A percentile compares a stretch with the other conserved stretches of the same genome.
These are phyloP conservation scores for Arabis hirsuta DNA, from an alignment of 345 rosid genomes.

Conservation along the genomic window DNA sequence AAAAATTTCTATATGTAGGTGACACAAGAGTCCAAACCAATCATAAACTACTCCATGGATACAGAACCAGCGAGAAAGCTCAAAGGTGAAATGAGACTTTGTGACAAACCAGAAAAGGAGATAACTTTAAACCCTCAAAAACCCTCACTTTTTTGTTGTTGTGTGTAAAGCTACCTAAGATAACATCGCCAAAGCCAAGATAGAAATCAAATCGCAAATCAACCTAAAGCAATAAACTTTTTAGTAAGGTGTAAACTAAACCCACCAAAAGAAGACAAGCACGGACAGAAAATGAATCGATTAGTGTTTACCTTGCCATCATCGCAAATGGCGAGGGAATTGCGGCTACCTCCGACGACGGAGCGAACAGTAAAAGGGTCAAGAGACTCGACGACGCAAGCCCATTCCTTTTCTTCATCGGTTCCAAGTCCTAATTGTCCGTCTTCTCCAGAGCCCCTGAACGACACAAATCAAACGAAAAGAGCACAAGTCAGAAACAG, in stretches of 20 bases:
- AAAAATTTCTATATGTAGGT: neutral
- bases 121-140: slow-evolving; percentile 29
- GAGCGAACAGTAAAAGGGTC: slow-evolving; percentile 71
- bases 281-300: slow-evolving; percentile 1
- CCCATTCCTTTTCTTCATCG: slow-evolving; percentile 82
- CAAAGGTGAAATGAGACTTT: neutral
- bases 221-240: slow-evolving; percentile 1
- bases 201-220: neutral
- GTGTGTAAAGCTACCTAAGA: neutral
- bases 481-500: slow-evolving; percentile 24
- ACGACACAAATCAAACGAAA: neutral
- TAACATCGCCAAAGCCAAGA: neutral
- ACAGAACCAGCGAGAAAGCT: slow-evolving; percentile 1
- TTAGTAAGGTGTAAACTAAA: neutral
- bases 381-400: slow-evolving; percentile 71
- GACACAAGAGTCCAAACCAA: slow-evolving; percentile 19
- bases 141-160: neutral
- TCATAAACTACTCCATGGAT: slow-evolving; percentile 1
- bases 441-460: slow-evolving; percentile 98
- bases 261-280: neutral
- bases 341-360: slow-evolving; percentile 95
- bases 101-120: slow-evolving; percentile 7
- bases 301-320: slow-evolving; percentile 73
- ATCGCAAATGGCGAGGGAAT: slow-evolving; percentile 96
- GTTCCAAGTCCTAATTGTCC: slow-evolving; percentile 92